These are phyloP conservation scores for Afroboletus lepidellus DNA, from an alignment of 1,284 basidiomycete species.

Conservation along the genomic window DNA sequence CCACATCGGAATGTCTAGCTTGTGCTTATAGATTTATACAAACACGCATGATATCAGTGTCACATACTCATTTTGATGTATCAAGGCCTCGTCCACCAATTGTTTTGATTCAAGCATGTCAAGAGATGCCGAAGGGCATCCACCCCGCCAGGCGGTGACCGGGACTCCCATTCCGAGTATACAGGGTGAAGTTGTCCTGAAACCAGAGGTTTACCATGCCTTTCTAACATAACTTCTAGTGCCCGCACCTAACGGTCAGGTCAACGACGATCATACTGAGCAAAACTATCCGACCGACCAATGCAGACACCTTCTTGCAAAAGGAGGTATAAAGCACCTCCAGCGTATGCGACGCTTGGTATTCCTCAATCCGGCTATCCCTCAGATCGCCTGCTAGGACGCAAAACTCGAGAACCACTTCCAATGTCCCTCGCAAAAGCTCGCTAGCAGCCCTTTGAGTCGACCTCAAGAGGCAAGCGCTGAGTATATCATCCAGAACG, in stretches of 20 bases:
- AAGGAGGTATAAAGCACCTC: slow-evolving; percentile 57
- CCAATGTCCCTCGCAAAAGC: slow-evolving; percentile 62
- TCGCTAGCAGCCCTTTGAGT: slow-evolving; percentile 68
- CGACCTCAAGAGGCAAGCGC: slow-evolving; percentile 74
- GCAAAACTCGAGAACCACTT: slow-evolving; percentile 69
- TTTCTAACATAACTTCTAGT: slow-evolving; percentile 37
- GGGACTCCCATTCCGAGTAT: slow-evolving; percentile 26
- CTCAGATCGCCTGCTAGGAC: slow-evolving; percentile 65
- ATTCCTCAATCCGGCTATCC: slow-evolving; percentile 53
- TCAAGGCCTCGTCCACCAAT: slow-evolving; percentile 43
- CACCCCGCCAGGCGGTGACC: slow-evolving; percentile 44
- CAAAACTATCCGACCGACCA: slow-evolving; percentile 47
- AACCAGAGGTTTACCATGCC: slow-evolving; percentile 29
- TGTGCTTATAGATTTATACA: slow-evolving; percentile 32
- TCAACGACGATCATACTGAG: not conserved
- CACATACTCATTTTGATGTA: slow-evolving; percentile 7
- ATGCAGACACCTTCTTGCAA: slow-evolving; percentile 48
- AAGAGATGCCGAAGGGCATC: slow-evolving; percentile 50
- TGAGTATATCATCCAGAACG: slow-evolving; percentile 73
- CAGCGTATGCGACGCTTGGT: slow-evolving; percentile 55
- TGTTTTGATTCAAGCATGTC: slow-evolving; percentile 43
- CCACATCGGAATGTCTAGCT: slow-evolving; percentile 12
- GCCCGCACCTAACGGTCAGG: slow-evolving; percentile 13
- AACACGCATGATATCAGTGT: slow-evolving; percentile 14
- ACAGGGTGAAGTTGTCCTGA: slow-evolving; percentile 24